These are phyloP conservation scores for Coemansia sp. DNA, from an alignment of 192 early-diverging fungal genomes.

Conservation along the genomic window DNA sequence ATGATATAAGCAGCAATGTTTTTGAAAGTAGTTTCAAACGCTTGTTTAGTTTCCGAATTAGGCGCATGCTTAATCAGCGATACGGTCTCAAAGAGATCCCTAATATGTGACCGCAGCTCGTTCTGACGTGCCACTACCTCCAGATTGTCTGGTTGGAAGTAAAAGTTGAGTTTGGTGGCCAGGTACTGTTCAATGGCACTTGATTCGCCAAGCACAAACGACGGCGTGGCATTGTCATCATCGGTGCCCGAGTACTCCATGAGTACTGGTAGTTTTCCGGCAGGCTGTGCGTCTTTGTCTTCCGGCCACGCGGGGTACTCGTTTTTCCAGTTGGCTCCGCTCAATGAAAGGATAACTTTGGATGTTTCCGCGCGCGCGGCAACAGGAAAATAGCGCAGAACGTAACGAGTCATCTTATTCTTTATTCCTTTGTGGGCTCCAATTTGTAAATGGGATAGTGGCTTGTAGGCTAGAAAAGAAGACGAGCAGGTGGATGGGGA, in stretches of 20 bases:
- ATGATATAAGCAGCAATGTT: slow-evolving; percentile 16
- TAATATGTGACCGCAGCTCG: slow-evolving; percentile 23
- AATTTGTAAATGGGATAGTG: no score
- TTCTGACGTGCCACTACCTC: slow-evolving; percentile 34
- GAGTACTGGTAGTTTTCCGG: slow-evolving; percentile 34
- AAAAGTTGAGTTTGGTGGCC: slow-evolving; percentile 36
- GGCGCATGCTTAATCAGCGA: background rate
- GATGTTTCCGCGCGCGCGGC: slow-evolving; percentile 25
- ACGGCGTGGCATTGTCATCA: background rate
- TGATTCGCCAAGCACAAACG: slow-evolving; percentile 44
- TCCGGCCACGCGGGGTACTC: slow-evolving; percentile 28
- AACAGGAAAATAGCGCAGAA: slow-evolving; percentile 32
- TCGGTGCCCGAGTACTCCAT: slow-evolving; percentile 10
- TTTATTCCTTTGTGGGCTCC: no score
- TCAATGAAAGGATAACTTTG: slow-evolving; percentile 41
- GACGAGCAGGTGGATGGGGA: no score
- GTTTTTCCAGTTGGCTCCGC: slow-evolving; percentile 37
- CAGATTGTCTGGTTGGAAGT: slow-evolving; percentile 13
- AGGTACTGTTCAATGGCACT: slow-evolving; percentile 57
- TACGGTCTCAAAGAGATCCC: slow-evolving; percentile 15
- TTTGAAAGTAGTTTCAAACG: slow-evolving; percentile 12
- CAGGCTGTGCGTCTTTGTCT: slow-evolving; percentile 32
- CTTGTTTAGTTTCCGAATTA: slow-evolving; percentile 4
- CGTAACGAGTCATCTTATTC: slow-evolving; percentile 3
- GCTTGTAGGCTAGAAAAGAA: no score